A percentile compares a stretch with the other conserved stretches of the same genome.
Conservation (phyloP, 345 rosid genomes). For the rapeseed (Brassica napus) region Da-Ae NC_063443.1:19522501-19523000, state of each 20-base stretch:
- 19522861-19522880: conserved; percentile 73
- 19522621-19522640: conserved; percentile 69
- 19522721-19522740: conserved; percentile 33
- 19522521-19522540: background rate
- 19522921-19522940: conserved; percentile 55
- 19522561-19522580: conserved; percentile 80
- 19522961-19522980: conserved; percentile 40
- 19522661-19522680: conserved; percentile 45
- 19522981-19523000: conserved; percentile 67
- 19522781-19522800: conserved; percentile 86
- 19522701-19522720: conserved; percentile 41
- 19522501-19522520: background rate
- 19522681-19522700: conserved; percentile 39
- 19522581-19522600: conserved; percentile 85
- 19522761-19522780: conserved; percentile 60
- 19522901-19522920: conserved; percentile 70
- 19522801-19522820: conserved; percentile 81
- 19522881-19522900: conserved; percentile 84
- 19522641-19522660: conserved; percentile 52
- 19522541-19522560: conserved; percentile 46
- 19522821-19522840: conserved; percentile 78
- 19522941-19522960: conserved; percentile 47
- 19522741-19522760: conserved; percentile 26
- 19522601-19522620: conserved; percentile 77
- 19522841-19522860: conserved; percentile 71